Base-by-base conservation (phyloP, 2,329 filamentous ascomycete genomes). In the Graphiopsis chlorocephala region DNA sequence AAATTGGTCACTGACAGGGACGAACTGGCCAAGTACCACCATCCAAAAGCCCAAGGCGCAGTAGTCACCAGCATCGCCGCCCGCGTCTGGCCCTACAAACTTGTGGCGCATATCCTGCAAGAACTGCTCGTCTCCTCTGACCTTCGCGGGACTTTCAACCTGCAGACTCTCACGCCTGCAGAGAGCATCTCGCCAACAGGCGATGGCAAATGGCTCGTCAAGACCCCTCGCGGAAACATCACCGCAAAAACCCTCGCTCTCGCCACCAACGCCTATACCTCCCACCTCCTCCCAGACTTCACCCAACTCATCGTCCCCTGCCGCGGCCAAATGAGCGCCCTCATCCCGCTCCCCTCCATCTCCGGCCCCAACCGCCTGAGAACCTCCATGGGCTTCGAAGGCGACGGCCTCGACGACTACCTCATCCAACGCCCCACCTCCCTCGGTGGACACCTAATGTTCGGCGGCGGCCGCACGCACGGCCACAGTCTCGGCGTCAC, bases 1-100 rank as follows among this genome's bases (percentile, higher is more conserved):
- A 71, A 69, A 0, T 66, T 82, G 17, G 73, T 82, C 25, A 79
- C 73, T 7, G 77, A 77, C 59, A 73, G 76, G 70, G 71, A 77
- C 52, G 72, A 79, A 70, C 78, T 91, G 4, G 78, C 77, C 29
- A 77, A 78, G 35, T 81, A 90, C 26, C 80, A 87, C 3, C 77
- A 74, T 7, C 82, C 84, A 0, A 75, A 76, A 8, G 88, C 87
- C 7, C 73, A 83, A 8, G 91, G 88, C 2, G 90, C 87, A 6
- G 82, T 92, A 3, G 78, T 89, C 17, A 89, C 89, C 67, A 79
- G 80, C 47, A 79, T 85, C 48, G 90, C 91, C 0, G 90, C 88
- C 0, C 87, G 86, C 69, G 74, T 92, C 53, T 93, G 90, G 90
- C 92, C 92, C 0, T 96, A 96, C 77, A 96, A 95, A 78, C 84